A percentile compares a stretch with the other conserved stretches of the same genome.
phyloP scores from a whole-genome alignment of 2,329 filamentous ascomycete species.

The Diaporthe batatas region DNA sequence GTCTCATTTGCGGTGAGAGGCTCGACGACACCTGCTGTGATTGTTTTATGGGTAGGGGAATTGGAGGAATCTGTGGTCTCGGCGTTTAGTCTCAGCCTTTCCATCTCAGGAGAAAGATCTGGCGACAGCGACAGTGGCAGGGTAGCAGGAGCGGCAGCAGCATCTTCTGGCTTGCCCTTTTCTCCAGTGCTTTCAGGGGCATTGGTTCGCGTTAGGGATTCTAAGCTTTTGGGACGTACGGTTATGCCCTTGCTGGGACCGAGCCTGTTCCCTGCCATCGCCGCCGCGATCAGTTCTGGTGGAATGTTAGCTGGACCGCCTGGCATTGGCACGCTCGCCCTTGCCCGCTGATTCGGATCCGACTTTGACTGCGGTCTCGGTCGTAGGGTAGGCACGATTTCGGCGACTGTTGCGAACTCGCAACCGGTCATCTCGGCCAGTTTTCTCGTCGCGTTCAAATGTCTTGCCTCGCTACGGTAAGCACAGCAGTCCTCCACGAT shows the following conservation, averaged over 20 bases:
- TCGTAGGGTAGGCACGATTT: slow-evolving; percentile 60
- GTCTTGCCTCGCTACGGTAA: slow-evolving; percentile 77
- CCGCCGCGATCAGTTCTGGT: slow-evolving; percentile 40
- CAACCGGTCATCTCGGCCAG: slow-evolving; percentile 83
- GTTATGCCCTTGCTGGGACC: slow-evolving; percentile 38
- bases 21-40: slow-evolving; percentile 23
- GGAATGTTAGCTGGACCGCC: slow-evolving; percentile 37
- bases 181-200: slow-evolving; percentile 33
- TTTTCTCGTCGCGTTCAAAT: slow-evolving; percentile 76
- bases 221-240: slow-evolving; percentile 42
- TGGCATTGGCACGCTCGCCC: slow-evolving; percentile 44
- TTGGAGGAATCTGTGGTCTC: slow-evolving; percentile 38
- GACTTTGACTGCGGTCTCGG: slow-evolving; percentile 35
- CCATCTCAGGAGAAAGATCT: slow-evolving; percentile 35
- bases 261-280: slow-evolving; percentile 36
- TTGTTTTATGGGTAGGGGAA: slow-evolving; percentile 23
- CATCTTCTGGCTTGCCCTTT: slow-evolving; percentile 4
- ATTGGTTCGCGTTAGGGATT: slow-evolving; percentile 30
- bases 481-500: slow-evolving; percentile 91
- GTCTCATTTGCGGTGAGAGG: slow-evolving; percentile 35
- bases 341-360: slow-evolving; percentile 44
- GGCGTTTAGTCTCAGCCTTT: slow-evolving; percentile 42
- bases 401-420: slow-evolving; percentile 69
- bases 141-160: slow-evolving; percentile 24
- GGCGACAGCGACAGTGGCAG: slow-evolving; percentile 30